Evolutionary conservation across 1,139 yeast genomes (phyloP).

Genomic region (Candida sp.): DNA sequence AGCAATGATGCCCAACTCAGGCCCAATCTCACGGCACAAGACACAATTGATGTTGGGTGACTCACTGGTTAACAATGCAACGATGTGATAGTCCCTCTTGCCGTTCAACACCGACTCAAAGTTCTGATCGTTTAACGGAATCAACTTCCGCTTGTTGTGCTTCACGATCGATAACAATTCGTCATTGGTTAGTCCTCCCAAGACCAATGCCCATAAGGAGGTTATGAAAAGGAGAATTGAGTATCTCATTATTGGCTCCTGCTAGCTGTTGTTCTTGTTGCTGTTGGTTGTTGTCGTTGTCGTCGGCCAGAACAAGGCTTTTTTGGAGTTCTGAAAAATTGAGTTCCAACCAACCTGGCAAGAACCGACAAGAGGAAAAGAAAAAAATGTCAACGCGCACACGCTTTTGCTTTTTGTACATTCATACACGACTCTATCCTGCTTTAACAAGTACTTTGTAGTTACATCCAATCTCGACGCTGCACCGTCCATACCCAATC

Average conservation of each 20-base stretch:
- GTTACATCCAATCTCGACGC: slow-evolving; percentile 41
- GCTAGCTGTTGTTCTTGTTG: background rate
- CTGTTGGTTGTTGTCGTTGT: background rate
- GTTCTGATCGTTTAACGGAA: slow-evolving; percentile 60
- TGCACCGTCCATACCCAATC: slow-evolving; percentile 42
- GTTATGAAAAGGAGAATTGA: slow-evolving; percentile 15
- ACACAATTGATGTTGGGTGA: slow-evolving; percentile 76
- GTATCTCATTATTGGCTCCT: slow-evolving; percentile 1
- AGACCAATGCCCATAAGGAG: slow-evolving; percentile 17
- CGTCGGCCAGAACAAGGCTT: background rate
- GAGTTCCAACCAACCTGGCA: slow-evolving; percentile 3
- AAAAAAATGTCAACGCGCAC: background rate
- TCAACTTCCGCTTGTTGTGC: slow-evolving; percentile 23
- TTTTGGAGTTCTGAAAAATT: slow-evolving; percentile 3
- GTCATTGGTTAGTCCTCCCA: slow-evolving; percentile 33
- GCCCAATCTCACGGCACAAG: slow-evolving; percentile 73
- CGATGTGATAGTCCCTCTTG: slow-evolving; percentile 70
- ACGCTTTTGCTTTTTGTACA: background rate
- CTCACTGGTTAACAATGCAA: slow-evolving; percentile 75
- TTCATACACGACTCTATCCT: slow-evolving; percentile 2
- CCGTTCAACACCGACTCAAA: slow-evolving; percentile 64
- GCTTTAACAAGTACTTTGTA: slow-evolving; percentile 10
- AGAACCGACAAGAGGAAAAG: background rate
- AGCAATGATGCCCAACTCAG: slow-evolving; percentile 60
- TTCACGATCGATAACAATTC: slow-evolving; percentile 28